Conservation (phyloP, 2,329 filamentous ascomycete genomes). For the Fusarium mundagurra region DNA sequence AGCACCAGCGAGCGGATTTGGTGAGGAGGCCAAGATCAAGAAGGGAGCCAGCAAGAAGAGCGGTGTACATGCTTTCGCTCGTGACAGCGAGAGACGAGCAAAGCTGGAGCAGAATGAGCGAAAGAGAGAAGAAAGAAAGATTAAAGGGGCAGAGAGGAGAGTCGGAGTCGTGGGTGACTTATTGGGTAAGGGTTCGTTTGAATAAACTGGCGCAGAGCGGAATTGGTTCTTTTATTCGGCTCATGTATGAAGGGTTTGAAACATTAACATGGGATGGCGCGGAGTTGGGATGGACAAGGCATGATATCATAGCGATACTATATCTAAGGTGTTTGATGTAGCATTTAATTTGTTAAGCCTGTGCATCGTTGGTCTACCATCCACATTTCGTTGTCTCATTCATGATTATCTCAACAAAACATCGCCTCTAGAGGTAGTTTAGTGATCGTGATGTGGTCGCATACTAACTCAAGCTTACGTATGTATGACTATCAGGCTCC, state of each 20-base stretch:
- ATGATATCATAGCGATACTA: conserved; percentile 3
- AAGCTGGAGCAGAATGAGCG: conserved; percentile 66
- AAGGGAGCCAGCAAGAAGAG: conserved; percentile 69
- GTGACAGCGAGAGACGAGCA: conserved; percentile 66
- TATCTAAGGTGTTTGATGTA: neutral
- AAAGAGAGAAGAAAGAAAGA: conserved; percentile 67
- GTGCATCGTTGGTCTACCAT: neutral
- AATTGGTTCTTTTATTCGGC: conserved; percentile 11
- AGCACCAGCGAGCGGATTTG: conserved; percentile 51
- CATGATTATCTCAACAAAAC: neutral
- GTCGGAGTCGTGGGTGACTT: conserved; percentile 66
- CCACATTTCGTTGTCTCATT: neutral
- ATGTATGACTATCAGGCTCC: neutral
- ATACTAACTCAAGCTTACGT: neutral
- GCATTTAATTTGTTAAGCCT: neutral
- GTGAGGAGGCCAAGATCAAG: conserved; percentile 65
- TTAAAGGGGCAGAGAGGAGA: conserved; percentile 66
- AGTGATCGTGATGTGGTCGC: neutral
- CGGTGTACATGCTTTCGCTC: conserved; percentile 68
- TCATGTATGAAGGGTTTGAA: neutral
- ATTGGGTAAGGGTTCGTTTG: conserved; percentile 62
- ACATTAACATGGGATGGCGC: conserved; percentile 3
- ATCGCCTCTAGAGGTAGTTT: neutral
- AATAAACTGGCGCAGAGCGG: conserved; percentile 38
- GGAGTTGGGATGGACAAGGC: conserved; percentile 28